Evolutionary conservation across 495 filamentous ascomycete species (phyloP).

Genomic region (Neurospora africana): DNA sequence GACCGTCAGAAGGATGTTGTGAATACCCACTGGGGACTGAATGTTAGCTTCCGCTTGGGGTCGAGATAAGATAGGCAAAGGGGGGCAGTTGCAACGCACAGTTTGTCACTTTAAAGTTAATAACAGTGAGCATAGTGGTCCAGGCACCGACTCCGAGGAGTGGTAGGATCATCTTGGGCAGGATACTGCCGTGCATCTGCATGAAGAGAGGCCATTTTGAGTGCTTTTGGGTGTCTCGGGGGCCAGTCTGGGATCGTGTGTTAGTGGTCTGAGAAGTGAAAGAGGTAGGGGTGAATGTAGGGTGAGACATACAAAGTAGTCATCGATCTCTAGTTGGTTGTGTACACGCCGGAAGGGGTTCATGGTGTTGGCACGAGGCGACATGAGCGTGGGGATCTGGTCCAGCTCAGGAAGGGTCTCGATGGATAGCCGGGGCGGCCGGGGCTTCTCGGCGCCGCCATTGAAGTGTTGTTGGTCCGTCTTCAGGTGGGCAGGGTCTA

Average conservation of each 20-base stretch:
- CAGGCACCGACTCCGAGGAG: conserved; percentile 56
- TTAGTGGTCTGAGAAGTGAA: background rate
- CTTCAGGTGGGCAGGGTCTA: background rate
- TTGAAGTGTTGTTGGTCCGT: background rate
- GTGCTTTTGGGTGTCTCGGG: conserved; percentile 61
- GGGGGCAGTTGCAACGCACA: conserved; percentile 32
- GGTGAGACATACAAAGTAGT: conserved; percentile 40
- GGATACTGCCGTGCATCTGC: conserved; percentile 70
- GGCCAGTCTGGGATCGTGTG: conserved; percentile 36
- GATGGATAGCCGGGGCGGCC: background rate
- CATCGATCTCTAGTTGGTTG: conserved; percentile 36
- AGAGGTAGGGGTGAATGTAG: background rate
- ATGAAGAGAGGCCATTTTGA: conserved; percentile 76
- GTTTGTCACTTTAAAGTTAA: conserved; percentile 31
- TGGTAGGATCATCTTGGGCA: conserved; percentile 71
- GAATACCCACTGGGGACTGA: conserved; percentile 41
- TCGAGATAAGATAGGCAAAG: background rate
- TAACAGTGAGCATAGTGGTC: conserved; percentile 56
- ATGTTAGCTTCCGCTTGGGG: background rate
- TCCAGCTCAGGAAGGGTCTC: background rate
- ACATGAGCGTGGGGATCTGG: conserved; percentile 20
- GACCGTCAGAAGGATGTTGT: conserved; percentile 65
- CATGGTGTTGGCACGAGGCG: conserved; percentile 25
- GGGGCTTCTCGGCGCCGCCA: background rate
- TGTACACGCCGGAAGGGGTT: conserved; percentile 38